Conservation (phyloP, 2,329 filamentous ascomycete genomes). For the Akanthomyces uredinophilus region DNA sequence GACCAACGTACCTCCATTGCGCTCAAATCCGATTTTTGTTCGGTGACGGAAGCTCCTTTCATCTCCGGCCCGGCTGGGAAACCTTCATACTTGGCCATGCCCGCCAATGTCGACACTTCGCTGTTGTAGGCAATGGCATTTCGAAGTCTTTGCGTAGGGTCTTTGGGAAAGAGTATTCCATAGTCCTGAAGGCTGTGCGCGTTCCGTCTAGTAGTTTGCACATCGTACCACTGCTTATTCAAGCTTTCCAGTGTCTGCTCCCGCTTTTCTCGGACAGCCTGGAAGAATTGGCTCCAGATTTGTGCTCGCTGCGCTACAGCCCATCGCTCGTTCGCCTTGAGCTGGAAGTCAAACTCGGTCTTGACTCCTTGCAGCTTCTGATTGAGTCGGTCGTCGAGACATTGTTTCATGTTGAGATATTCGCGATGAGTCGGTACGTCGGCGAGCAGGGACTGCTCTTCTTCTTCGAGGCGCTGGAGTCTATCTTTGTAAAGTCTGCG, state of each 20-base stretch:
- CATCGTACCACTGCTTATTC: constrained; percentile 86
- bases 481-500: constrained; percentile 80
- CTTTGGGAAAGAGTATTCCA: constrained; percentile 72
- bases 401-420: constrained; percentile 83
- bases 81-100: constrained; percentile 89
- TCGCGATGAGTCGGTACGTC: constrained; percentile 77
- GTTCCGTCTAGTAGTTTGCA: constrained; percentile 81
- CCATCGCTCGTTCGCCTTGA: constrained; percentile 66
- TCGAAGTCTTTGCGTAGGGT: constrained; percentile 69
- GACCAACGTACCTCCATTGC: constrained; percentile 67
- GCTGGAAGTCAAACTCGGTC: constrained; percentile 66
- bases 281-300: constrained; percentile 85
- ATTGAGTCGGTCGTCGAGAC: constrained; percentile 74
- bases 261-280: constrained; percentile 75
- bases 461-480: constrained; percentile 70
- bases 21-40: constrained; percentile 81
- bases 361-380: constrained; percentile 75
- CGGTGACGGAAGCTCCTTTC: constrained; percentile 61
- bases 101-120: constrained; percentile 86
- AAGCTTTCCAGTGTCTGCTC: constrained; percentile 75
- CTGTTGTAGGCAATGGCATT: constrained; percentile 91
- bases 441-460: constrained; percentile 57
- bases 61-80: constrained; percentile 94
- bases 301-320: constrained; percentile 80
- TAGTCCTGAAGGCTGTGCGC: constrained; percentile 78